phyloP scores from a whole-genome alignment of 139 green algal species.

The Medakamo hakoo region DNA sequence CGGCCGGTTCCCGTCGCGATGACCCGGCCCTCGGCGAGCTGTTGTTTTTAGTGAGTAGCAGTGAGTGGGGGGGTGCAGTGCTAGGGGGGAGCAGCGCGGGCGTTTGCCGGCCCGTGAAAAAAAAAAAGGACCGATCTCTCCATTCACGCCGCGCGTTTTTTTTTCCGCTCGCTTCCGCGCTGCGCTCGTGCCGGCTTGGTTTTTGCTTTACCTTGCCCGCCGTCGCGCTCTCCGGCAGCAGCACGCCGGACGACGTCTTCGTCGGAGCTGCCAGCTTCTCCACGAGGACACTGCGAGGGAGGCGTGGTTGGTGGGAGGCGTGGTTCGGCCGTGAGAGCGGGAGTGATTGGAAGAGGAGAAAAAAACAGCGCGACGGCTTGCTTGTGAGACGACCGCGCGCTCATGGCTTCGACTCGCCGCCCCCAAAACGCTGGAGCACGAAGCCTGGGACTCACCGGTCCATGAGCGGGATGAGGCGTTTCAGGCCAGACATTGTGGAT shows the following conservation, averaged over 20 bases:
- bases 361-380: too few species aligned
- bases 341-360: background rate
- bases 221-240: conserved; percentile 75
- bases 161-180: background rate
- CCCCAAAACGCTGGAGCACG: background rate
- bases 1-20: conserved; percentile 79
- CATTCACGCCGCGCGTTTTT: background rate
- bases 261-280: conserved; percentile 58
- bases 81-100: background rate
- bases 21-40: conserved; percentile 85
- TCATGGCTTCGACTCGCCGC: background rate
- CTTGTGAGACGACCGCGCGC: too few species aligned
- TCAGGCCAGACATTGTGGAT: conserved; percentile 11
- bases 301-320: background rate
- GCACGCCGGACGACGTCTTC: conserved; percentile 73
- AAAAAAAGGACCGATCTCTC: background rate
- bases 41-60: conserved; percentile 1
- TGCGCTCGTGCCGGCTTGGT: too few species aligned
- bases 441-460: conserved; percentile 19
- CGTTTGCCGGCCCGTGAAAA: background rate
- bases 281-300: conserved; percentile 50
- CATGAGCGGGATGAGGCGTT: conserved; percentile 41
- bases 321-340: conserved; percentile 5
- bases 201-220: conserved; percentile 38
- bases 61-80: background rate